Evolutionary conservation across 208 protist species (phyloP).

Genomic region (Acanthamoeba sp.): DNA sequence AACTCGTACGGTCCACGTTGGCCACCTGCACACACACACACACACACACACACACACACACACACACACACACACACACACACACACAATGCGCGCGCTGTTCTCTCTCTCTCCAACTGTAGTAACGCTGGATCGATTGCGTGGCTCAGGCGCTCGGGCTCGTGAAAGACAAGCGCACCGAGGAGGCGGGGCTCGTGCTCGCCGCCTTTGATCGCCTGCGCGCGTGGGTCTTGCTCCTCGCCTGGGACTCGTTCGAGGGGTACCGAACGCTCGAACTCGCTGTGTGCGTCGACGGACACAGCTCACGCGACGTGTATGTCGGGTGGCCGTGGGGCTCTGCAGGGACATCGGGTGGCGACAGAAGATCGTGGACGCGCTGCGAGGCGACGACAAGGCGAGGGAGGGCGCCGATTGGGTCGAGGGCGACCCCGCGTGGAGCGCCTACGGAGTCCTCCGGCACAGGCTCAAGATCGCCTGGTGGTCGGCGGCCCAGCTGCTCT

Average conservation of each 20-base stretch:
- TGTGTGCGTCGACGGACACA: too few relatives aligned
- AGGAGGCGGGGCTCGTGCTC: neutral
- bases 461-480: slow-evolving; percentile 9
- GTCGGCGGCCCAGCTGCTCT: slow-evolving; percentile 4
- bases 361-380: slow-evolving; percentile 9
- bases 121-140: neutral
- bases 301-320: too few relatives aligned
- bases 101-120: neutral
- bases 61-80: too few relatives aligned
- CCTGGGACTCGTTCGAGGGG: slow-evolving; percentile 32
- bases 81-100: too few relatives aligned
- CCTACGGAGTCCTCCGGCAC: slow-evolving; percentile 14
- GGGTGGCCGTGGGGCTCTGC: neutral
- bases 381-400: neutral
- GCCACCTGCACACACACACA: neutral
- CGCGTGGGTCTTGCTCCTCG: slow-evolving; percentile 4
- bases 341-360: slow-evolving; percentile 24
- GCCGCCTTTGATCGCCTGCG: neutral
- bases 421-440: neutral
- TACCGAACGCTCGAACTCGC: too few relatives aligned
- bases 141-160: neutral
- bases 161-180: neutral
- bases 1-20: neutral
- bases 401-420: neutral
- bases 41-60: too few relatives aligned